Evolutionary conservation across 257 asterid species (phyloP).

Genomic region (Solanum boliviense): DNA sequence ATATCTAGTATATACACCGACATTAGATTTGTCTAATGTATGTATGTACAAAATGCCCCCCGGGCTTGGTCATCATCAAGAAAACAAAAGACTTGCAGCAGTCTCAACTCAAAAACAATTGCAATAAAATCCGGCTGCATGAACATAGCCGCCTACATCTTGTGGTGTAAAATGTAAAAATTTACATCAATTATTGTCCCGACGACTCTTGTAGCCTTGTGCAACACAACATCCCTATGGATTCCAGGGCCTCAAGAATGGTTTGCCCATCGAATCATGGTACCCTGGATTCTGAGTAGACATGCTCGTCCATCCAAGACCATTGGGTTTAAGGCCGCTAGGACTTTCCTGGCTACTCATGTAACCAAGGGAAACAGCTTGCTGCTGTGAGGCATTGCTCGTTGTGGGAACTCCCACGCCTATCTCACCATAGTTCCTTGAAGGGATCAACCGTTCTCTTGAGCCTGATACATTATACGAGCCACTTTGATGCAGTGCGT

Average conservation of each 20-base stretch:
- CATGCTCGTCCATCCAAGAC: conserved; percentile 50
- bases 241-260: conserved; percentile 74
- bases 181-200: not conserved
- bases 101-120: not conserved
- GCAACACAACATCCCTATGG: conserved; percentile 13
- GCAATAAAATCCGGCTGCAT: not conserved
- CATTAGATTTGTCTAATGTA: conserved; percentile 11
- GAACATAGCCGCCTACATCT: not conserved
- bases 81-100: not conserved
- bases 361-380: conserved; percentile 39
- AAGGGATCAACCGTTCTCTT: conserved; percentile 29
- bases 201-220: not conserved
- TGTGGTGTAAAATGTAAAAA: not conserved
- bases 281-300: conserved; percentile 42
- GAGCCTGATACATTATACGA: conserved; percentile 32
- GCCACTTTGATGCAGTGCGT: conserved; percentile 32
- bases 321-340: conserved; percentile 32
- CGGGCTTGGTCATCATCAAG: not conserved
- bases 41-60: conserved; percentile 23
- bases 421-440: conserved; percentile 34
- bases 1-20: conserved; percentile 24
- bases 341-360: conserved; percentile 41
- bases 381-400: conserved; percentile 41
- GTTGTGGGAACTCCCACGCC: conserved; percentile 34
- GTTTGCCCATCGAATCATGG: conserved; percentile 47